Base-by-base conservation (phyloP, 495 filamentous ascomycete genomes). In the Chaetomium tenue region DNA sequence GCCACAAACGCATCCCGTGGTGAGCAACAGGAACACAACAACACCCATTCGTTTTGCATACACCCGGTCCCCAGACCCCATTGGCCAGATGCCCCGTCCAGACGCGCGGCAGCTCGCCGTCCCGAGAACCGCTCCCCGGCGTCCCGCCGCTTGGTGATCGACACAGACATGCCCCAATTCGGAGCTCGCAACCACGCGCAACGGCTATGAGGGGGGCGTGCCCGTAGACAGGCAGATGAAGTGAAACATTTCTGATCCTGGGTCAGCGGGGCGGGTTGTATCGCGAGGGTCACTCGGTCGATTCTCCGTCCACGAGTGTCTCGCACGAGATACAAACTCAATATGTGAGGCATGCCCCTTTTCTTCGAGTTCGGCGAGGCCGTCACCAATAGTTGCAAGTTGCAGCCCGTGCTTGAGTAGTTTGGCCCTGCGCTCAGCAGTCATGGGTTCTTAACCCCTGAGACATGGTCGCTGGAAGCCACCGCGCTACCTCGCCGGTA, bases 171-270 rank as follows among this genome's bases (percentile, higher is more conserved):
- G 33, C 37, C 55, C 55, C 55, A 37, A 58, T 58, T 20, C 15
- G 39, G 55, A 9, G 20, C 9, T 2, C 22, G 7, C n/a, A 58
- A 20, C 26, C 26, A 13, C n/a, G 13, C 33, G 33, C 33, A 37
- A 37, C 33, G 55, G 4, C 25, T 56, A 3, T n/a, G 52, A 20
- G 11, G 11, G 48, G 28, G 53, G 26, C 3, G 55, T 58, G 39
- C 11, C 55, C 39, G 55, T 58, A 42, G n/a, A 44, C 2, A 2
- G 22, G 9, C 55, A 58, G 39, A 25, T 42, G 13, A 20, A 15
- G 55, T 26, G 55, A 58, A 39, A 58, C 55, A 58, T 25, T 44
- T 58, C 11, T 30, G 28, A 44, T 26, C 55, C 55, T 39, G 55
- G 23, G 55, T 22, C 13, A 40, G 30, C 11, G 37, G 54, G 15